Evolutionary conservation across 129 eudicot species (phyloP), one percentile per base, ranked within the genome.

Genomic region (Heracleum sosnowskyi): DNA sequence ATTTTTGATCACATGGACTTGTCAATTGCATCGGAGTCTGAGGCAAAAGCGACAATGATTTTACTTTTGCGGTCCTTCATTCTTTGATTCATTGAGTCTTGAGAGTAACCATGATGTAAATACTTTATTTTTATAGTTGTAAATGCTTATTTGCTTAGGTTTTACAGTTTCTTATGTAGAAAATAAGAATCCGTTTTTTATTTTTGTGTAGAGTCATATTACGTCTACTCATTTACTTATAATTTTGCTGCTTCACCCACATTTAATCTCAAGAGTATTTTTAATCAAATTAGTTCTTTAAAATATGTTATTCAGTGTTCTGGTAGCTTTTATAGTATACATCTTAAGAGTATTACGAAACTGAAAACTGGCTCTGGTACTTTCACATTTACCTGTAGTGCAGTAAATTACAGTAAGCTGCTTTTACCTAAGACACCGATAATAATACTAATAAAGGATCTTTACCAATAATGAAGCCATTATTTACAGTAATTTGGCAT

Each of bases 1-100:
- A 28, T 86, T 84, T 82, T 84, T 95, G 82, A 42, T 79, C n/a
- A 78, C 81, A 33, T 95, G 99, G 99, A 81, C 97, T 34, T 87
- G 94, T 87, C 82, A 88, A 34, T 84, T 89, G 70, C 94, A 81
- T 80, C 81, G 88, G 72, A 81, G 81, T 45, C 36, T 79, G 76
- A 60, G 79, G 79, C 80, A 84, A 84, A 95, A 95, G 89, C 83
- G 78, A 70, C 84, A 77, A 78, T 92, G 89, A 89, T 10, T 84
- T 39, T 51, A 35, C 49, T 62, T 12, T 66, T 47, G 35, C 71
- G 74, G 45, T 80, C 77, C 68, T 41, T 41, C 78, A 84, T 88
- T 86, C 86, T 85, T 83, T 85, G 66, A 78, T 88, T 79, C 85
- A 70, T 84, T 82, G 47, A 60, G 77, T 73, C 46, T 75, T 82